Evolutionary conservation across 140 eudicot genomes (phyloP), one percentile per base, ranked within the genome.

Genomic region (Erigeron philadelphicus): DNA sequence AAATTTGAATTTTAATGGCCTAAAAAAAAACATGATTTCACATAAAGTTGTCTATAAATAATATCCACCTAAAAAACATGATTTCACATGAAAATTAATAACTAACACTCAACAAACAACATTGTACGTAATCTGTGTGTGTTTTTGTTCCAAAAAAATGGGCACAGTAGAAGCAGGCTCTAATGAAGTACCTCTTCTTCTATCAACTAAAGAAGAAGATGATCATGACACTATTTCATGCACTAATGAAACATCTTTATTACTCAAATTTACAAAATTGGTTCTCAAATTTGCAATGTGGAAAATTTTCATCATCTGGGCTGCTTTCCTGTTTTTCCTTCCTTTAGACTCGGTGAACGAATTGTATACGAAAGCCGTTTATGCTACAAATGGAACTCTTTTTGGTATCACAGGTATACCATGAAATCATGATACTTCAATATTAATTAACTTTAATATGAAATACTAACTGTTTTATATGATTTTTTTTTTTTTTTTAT

Each of bases 251-350:
- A 68, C 76, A 76, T 41, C 81, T 19, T 31, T 80, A 6, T 50
- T 86, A 49, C 42, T 77, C 17, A 70, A 89, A 71, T 81, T 82
- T 7, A 54, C 75, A 11, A 88, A 81, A 84, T 88, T 81, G 90
- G 69, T 78, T 80, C 87, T 93, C 48, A 89, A 78, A 71, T 59
- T 75, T 57, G 62, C 79, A 66, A 83, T 89, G 90, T 88, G 93
- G 95, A 70, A 45, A 12, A 75, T 89, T 70, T 89, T 93, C 74
- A 47, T 89, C 50, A 10, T 74, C 11, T 93, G 98, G 98, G 78
- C 75, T 72, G 63, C 81, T 64, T 73, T 81, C 46, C 25, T 86
- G 42, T 84, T 84, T 52, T 66, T 86, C 1, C 69, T 47, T 55
- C 98, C 96, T 59, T 76, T 76, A 23, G 66, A 83, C 1, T 64